Conservation (phyloP, 257 asterid species). For the Asclepias syriaca region DNA sequence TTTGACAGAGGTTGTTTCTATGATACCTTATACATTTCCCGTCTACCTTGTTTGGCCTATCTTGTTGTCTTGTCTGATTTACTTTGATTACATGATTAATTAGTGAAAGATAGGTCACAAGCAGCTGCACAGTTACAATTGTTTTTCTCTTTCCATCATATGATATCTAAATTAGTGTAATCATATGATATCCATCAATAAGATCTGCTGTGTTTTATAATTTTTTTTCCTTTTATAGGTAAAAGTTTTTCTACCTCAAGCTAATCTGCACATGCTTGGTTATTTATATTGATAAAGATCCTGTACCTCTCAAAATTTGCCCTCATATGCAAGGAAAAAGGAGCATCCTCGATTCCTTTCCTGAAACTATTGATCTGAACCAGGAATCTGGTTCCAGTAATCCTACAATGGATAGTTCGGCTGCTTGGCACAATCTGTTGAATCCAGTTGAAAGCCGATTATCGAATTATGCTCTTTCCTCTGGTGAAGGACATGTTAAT, state of each 20-base stretch:
- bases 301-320: constrained; percentile 10
- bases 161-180: background rate
- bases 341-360: constrained; percentile 56
- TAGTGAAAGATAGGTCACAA: background rate
- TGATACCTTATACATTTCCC: background rate
- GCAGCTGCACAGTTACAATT: background rate
- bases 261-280: constrained; percentile 7
- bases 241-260: background rate
- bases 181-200: background rate
- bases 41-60: background rate
- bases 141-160: background rate
- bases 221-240: background rate
- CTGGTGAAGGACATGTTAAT: constrained; percentile 30
- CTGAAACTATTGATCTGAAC: constrained; percentile 71
- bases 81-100: background rate
- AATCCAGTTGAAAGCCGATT: constrained; percentile 60
- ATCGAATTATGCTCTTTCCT: constrained; percentile 39
- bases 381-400: constrained; percentile 57
- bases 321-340: constrained; percentile 60
- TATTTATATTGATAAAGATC: constrained; percentile 10
- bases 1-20: background rate
- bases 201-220: background rate
- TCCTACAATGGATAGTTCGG: constrained; percentile 42
- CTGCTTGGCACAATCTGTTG: constrained; percentile 41
- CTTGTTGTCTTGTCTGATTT: background rate